phyloP scores from a whole-genome alignment of 805 yeast species.

The Limtongia smithiae region DNA sequence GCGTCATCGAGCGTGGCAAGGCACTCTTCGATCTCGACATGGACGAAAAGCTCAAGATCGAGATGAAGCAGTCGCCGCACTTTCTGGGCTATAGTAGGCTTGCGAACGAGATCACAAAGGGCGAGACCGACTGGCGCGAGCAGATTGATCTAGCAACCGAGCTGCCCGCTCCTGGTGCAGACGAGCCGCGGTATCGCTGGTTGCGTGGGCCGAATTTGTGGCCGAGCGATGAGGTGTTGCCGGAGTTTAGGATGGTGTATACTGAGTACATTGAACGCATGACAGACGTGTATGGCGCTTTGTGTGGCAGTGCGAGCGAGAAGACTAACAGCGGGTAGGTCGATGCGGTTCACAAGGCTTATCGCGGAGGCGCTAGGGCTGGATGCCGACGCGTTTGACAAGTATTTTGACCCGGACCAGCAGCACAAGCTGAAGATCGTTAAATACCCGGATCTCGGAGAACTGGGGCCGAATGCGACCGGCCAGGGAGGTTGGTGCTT shows the following conservation, averaged over 20 bases:
- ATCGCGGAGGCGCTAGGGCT: constrained; percentile 58
- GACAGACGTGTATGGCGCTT: constrained; percentile 13
- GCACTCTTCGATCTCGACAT: constrained; percentile 48
- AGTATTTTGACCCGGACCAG: constrained; percentile 47
- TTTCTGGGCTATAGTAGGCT: constrained; percentile 56
- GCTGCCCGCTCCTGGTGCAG: constrained; percentile 21
- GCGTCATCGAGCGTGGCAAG: constrained; percentile 42
- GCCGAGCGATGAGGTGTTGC: constrained; percentile 24
- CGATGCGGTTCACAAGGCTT: constrained; percentile 32
- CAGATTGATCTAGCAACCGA: constrained; percentile 49
- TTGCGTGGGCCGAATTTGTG: constrained; percentile 23
- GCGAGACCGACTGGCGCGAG: constrained; percentile 55
- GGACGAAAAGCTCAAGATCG: constrained; percentile 45
- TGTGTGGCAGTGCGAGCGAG: constrained; percentile 12
- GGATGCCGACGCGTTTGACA: constrained; percentile 44
- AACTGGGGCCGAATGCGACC: constrained; percentile 30
- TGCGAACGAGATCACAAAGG: constrained; percentile 57
- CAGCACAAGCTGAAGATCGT: constrained; percentile 54
- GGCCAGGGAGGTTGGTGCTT: constrained; percentile 22
- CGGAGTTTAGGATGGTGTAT: constrained; percentile 14
- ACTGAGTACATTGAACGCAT: constrained; percentile 18
- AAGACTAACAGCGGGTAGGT: constrained; percentile 45
- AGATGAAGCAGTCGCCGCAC: constrained; percentile 55
- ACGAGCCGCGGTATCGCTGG: constrained; percentile 27
- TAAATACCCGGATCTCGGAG: constrained; percentile 50